These are phyloP conservation scores for Cocos nucifera DNA, from an alignment of 176 grass and related monocot species.

Conservation along the genomic window DNA sequence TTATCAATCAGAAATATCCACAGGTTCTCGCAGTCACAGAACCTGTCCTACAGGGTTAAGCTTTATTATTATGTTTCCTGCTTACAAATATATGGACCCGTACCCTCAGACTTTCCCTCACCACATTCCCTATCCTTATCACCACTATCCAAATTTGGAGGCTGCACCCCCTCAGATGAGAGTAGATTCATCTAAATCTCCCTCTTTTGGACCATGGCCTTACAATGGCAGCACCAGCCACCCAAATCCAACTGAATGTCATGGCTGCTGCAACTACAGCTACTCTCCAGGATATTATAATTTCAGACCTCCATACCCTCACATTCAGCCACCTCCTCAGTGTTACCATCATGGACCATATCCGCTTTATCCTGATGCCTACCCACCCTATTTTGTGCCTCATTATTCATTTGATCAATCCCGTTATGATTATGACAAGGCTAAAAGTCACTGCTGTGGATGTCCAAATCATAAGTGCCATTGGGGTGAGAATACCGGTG, in stretches of 20 bases:
- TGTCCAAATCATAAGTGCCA: constrained; percentile 58
- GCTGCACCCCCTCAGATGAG: constrained; percentile 7
- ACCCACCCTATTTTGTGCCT: constrained; percentile 32
- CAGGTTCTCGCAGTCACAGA: neutral
- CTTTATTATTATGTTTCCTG: constrained; percentile 27
- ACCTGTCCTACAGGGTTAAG: neutral
- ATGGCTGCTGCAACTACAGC: constrained; percentile 24
- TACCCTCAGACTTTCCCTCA: constrained; percentile 29
- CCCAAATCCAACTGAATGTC: constrained; percentile 19
- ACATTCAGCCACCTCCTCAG: constrained; percentile 38
- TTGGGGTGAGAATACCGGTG: constrained; percentile 24
- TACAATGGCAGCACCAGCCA: constrained; percentile 22
- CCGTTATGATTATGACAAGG: constrained; percentile 25
- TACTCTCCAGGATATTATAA: constrained; percentile 48
- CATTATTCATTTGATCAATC: constrained; percentile 32
- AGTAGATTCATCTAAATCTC: constrained; percentile 22
- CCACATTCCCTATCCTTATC: constrained; percentile 35
- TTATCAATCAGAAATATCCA: too few relatives aligned
- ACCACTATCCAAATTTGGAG: constrained; percentile 37
- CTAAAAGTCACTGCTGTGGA: constrained; percentile 45
- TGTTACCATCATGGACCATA: constrained; percentile 27
- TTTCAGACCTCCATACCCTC: constrained; percentile 39
- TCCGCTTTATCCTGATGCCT: constrained; percentile 25
- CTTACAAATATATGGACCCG: constrained; percentile 54
- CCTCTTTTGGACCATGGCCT: constrained; percentile 34